Conservation (phyloP, 2,329 filamentous ascomycete genomes). For the Fusarium continuum region DNA sequence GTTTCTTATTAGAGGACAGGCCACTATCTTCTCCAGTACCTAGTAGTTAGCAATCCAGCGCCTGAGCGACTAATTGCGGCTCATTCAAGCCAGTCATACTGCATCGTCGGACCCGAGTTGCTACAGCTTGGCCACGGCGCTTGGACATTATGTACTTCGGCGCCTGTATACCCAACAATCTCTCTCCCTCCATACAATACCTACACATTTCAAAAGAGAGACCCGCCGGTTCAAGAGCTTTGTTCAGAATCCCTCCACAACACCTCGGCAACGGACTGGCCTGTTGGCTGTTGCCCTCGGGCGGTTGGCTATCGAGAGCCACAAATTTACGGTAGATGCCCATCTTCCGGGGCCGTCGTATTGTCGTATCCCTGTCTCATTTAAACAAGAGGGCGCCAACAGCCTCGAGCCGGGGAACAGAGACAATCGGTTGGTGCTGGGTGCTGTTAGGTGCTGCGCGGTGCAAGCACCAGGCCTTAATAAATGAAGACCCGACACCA, state of each 20-base stretch:
- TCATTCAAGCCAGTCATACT: slow-evolving; percentile 35
- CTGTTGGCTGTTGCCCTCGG: neutral
- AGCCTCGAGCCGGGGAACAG: slow-evolving; percentile 30
- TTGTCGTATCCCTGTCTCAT: slow-evolving; percentile 39
- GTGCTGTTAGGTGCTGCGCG: slow-evolving; percentile 16
- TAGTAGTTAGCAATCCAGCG: neutral
- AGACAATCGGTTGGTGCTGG: slow-evolving; percentile 32
- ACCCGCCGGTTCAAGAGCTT: neutral
- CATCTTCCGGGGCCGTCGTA: slow-evolving; percentile 30
- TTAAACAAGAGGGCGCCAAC: slow-evolving; percentile 37
- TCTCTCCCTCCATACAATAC: slow-evolving; percentile 1
- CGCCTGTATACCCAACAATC: slow-evolving; percentile 24
- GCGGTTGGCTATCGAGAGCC: slow-evolving; percentile 29
- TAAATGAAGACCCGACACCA: slow-evolving; percentile 41
- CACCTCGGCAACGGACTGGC: slow-evolving; percentile 8
- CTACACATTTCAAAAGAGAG: slow-evolving; percentile 9
- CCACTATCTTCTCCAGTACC: neutral
- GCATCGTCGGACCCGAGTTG: slow-evolving; percentile 16
- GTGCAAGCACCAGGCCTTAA: slow-evolving; percentile 36
- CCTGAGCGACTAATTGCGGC: slow-evolving; percentile 18
- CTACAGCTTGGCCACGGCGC: slow-evolving; percentile 31
- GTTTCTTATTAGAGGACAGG: neutral
- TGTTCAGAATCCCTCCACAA: neutral
- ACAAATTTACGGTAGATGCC: slow-evolving; percentile 27
- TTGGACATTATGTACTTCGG: slow-evolving; percentile 23